Conservation (phyloP, 805 yeast genomes). For the Yarrowia porcina region DNA sequence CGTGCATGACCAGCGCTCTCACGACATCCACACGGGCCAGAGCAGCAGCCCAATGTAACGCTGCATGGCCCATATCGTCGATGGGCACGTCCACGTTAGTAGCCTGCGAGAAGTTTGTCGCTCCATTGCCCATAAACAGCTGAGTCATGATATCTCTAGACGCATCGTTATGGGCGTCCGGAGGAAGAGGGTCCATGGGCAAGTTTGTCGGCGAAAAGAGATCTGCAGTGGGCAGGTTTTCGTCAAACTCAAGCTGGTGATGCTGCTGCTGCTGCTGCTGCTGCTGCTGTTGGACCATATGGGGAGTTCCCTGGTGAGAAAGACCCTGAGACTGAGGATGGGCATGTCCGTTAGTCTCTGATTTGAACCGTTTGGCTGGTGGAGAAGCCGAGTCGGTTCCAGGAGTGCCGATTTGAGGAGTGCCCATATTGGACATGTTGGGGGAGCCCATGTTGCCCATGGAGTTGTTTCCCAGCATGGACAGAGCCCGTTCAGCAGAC, state of each 20-base stretch:
- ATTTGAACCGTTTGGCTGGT: conserved; percentile 16
- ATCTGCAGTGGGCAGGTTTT: conserved; percentile 27
- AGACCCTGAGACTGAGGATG: background rate
- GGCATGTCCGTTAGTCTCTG: background rate
- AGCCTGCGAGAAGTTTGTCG: conserved; percentile 37
- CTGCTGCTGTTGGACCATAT: background rate
- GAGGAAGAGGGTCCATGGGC: conserved; percentile 47
- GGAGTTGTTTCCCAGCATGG: conserved; percentile 27
- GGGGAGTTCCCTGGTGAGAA: background rate
- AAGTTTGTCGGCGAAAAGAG: conserved; percentile 4
- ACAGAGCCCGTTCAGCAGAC: conserved; percentile 31
- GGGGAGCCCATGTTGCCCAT: background rate
- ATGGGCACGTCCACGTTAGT: conserved; percentile 78
- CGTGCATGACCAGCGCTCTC: conserved; percentile 59
- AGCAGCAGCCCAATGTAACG: conserved; percentile 94
- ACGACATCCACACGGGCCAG: conserved; percentile 75
- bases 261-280: background rate
- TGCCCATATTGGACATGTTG: background rate
- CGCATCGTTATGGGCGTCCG: conserved; percentile 36
- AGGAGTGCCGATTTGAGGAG: background rate
- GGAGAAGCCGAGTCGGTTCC: conserved; percentile 5
- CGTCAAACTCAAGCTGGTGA: conserved; percentile 8
- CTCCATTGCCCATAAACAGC: conserved; percentile 48
- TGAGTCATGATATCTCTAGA: conserved; percentile 49
- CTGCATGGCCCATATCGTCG: conserved; percentile 90